Evolutionary conservation across 2,329 filamentous ascomycete species (phyloP), one percentile per base, ranked within the genome.

Genomic region (Verruconis gallopava): DNA sequence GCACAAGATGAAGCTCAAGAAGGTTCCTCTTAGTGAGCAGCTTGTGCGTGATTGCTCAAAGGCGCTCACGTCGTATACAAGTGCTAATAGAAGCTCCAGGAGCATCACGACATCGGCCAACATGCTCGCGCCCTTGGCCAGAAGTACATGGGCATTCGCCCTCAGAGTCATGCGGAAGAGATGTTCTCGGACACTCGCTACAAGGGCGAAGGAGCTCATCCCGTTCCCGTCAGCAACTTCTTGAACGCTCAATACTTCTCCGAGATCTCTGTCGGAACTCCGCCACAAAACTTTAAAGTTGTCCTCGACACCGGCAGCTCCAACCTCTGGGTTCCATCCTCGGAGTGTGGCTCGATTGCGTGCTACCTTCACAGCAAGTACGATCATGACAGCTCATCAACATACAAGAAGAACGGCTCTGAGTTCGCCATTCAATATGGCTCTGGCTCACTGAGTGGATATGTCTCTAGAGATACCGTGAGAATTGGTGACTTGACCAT

Each of bases 191-290:
- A 82, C 53, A 74, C 77, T 44, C 73, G 78, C 40, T 66, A 84
- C 56, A 70, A 80, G 51, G 64, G 69, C 44, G 73, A 82, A 49
- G 73, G 75, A 45, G 67, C 68, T 46, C 89, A 96, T 65, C 76
- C 79, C 44, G 82, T 98, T 33, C 84, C 89, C 45, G 79, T 98
- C 55, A 84, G 78, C 67, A 98, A 98, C 78, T 98, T 95, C 70
- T 70, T 96, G 71, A 98, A 98, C 59, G 91, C 91, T 46, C 91
- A 98, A 68, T 98, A 98, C 73, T 98, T 94, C 77, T 93, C 89
- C 52, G 86, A 95, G 65, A 95, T 98, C 62, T 75, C 77, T 53
- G 77, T 98, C 61, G 91, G 91, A 50, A 89, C 80, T 38, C 91
- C 91, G 50, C 80, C 91, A 22, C 91, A 98, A 70, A 73, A 68